Base-by-base conservation (phyloP, 768 basidiomycete genomes). In the Paxillus involutus region DNA sequence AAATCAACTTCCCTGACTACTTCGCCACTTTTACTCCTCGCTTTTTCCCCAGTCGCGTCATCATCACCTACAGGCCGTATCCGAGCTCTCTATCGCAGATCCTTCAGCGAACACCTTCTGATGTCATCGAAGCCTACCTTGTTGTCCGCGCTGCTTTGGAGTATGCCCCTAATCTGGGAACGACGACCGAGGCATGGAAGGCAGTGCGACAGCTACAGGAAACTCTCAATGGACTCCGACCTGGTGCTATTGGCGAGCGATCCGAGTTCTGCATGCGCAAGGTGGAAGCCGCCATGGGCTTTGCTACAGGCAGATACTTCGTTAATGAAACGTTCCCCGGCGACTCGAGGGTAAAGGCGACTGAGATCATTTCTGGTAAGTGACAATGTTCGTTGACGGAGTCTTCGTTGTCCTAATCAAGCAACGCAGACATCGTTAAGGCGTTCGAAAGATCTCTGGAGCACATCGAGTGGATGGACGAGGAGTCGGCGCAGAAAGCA, bases 391-490 rank as follows among this genome's bases (percentile, higher is more conserved):
- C 26, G 24, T 11, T 10, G 48, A 21, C 4, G 36, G 41, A 32
- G 19, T 58, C 11, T 17, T 44, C 12, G 44, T 21, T 26, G 4
- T 29, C 50, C 57, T 43, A 19, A 40, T 8, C 36, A 19, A 64
- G 59, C 52, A 66, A 45, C 67, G 68, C 57, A 86, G 88, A 88
- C 51, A 89, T 97, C 59, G 82, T 98, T 49, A 71, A 82, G 21
- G 79, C 94, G 0, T 98, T 98, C 77, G 86, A 94, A 66, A 71
- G 71, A 16, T 91, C 91, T 4, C 75, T 99, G 17, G 70, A 78
- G 4, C 67, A 81, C 49, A 79, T 97, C 47, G 80, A 85, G 17
- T 99, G 97, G 97, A 93, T 99, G 89, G 97, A 98, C 66, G 71
- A 85, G 44, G 72, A 83, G 59, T 92, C 92, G 3, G 86, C 91